phyloP scores from a whole-genome alignment of 1,284 basidiomycete species.

The Puccinia novopanici region DNA sequence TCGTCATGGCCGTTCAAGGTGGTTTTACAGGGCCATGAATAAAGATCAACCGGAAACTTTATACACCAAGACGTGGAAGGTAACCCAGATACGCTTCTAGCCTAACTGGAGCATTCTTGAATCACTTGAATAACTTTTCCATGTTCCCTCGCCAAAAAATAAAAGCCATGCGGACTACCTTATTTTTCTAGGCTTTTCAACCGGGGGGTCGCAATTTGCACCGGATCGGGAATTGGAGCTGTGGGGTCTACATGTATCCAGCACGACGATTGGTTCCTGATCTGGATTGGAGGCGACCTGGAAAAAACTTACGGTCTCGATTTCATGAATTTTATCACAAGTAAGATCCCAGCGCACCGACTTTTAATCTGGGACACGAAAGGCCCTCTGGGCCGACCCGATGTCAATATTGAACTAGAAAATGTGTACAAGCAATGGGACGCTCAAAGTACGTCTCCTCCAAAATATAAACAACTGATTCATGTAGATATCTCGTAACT shows the following conservation, averaged over 20 bases:
- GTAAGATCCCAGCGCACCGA: slow-evolving; percentile 70
- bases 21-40: slow-evolving; percentile 49
- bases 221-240: slow-evolving; percentile 74
- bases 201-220: slow-evolving; percentile 74
- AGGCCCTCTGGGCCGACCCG: slow-evolving; percentile 69
- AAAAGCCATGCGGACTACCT: slow-evolving; percentile 77
- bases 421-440: slow-evolving; percentile 69
- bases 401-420: slow-evolving; percentile 72
- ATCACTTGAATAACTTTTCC: too few relatives aligned
- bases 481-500: too few relatives aligned
- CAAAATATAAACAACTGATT: too few relatives aligned
- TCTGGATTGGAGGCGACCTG: slow-evolving; percentile 68
- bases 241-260: slow-evolving; percentile 74
- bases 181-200: slow-evolving; percentile 73
- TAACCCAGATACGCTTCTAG: neutral
- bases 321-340: slow-evolving; percentile 69
- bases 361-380: slow-evolving; percentile 74
- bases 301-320: slow-evolving; percentile 72
- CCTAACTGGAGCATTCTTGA: too few relatives aligned
- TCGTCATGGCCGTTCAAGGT: slow-evolving; percentile 50
- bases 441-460: slow-evolving; percentile 65
- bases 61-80: slow-evolving; percentile 52
- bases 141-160: too few relatives aligned
- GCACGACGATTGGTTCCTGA: slow-evolving; percentile 68
- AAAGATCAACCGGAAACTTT: slow-evolving; percentile 33